Evolutionary conservation across 140 eudicot species (phyloP).

Genomic region (Stevia rebaudiana): DNA sequence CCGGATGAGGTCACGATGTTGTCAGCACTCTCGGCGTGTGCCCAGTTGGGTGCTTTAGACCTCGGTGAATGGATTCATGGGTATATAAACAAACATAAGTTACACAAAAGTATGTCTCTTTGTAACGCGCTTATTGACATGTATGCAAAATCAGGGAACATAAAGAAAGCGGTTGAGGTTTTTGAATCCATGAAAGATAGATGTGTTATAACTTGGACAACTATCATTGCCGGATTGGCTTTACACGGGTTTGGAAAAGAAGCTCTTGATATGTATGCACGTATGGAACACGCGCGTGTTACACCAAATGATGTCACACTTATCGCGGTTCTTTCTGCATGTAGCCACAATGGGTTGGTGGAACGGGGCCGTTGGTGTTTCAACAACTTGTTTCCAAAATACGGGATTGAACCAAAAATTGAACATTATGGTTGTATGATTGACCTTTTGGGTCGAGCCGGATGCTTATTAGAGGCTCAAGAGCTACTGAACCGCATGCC

Average conservation of each 20-base stretch:
- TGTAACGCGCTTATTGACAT: conserved; percentile 53
- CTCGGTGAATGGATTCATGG: conserved; percentile 51
- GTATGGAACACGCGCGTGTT: conserved; percentile 37
- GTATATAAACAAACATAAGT: conserved; percentile 13
- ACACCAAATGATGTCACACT: conserved; percentile 50
- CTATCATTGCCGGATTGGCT: conserved; percentile 44
- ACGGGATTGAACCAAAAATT: conserved; percentile 41
- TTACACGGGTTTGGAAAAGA: conserved; percentile 46
- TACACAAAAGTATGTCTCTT: conserved; percentile 28
- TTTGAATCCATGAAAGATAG: conserved; percentile 38
- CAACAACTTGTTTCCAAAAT: conserved; percentile 29
- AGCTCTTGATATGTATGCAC: conserved; percentile 44
- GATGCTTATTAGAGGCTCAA: conserved; percentile 45
- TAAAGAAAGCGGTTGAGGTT: conserved; percentile 33
- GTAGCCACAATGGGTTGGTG: conserved; percentile 53
- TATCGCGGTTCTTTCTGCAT: conserved; percentile 52
- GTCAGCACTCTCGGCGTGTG: conserved; percentile 54
- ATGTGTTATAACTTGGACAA: conserved; percentile 58
- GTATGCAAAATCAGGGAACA: conserved; percentile 58
- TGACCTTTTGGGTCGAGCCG: conserved; percentile 48
- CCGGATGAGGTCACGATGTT: conserved; percentile 56
- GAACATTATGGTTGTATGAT: conserved; percentile 62
- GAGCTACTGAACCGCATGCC: conserved; percentile 44
- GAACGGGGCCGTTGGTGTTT: conserved; percentile 43
- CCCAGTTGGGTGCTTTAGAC: conserved; percentile 46